Conservation (phyloP, 306 rosid species). For the Morella rubra region DNA sequence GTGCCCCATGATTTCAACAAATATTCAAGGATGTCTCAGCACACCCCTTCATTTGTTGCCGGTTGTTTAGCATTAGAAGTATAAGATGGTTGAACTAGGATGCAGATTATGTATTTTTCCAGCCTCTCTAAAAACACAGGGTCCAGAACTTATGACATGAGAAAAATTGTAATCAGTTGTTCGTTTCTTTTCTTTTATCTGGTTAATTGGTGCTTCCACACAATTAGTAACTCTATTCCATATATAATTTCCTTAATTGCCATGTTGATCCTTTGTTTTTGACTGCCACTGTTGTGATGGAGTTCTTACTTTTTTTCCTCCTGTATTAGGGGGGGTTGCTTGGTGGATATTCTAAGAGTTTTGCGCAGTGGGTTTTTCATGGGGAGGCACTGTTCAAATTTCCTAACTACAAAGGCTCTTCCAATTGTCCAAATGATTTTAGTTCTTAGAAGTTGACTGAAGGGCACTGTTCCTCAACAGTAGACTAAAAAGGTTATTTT, state of each 20-base stretch:
- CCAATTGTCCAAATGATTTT: no score
- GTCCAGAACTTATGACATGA: background rate
- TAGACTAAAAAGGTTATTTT: constrained; percentile 8
- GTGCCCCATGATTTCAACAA: background rate
- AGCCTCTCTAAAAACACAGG: background rate
- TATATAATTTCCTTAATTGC: background rate
- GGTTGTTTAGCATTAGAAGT: background rate
- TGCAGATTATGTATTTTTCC: background rate
- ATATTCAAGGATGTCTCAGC: background rate
- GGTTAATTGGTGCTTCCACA: background rate
- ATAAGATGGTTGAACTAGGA: background rate
- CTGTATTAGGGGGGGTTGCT: constrained; percentile 37
- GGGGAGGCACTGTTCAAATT: constrained; percentile 37
- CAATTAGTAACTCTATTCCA: background rate
- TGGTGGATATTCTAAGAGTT: constrained; percentile 34
- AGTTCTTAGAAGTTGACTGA: background rate
- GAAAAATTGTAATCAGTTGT: background rate
- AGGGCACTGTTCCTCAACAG: constrained; percentile 29
- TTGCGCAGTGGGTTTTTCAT: constrained; percentile 44
- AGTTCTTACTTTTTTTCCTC: background rate
- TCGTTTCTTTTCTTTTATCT: background rate
- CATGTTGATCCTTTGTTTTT: background rate
- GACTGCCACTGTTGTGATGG: background rate
- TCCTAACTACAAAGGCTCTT: no score
- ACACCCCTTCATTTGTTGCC: background rate